Percentiles rank a stretch among this genome's conserved stretches.
Conservation (phyloP, 1,284 basidiomycete genomes). For the Ceratobasidium sp. region DNA sequence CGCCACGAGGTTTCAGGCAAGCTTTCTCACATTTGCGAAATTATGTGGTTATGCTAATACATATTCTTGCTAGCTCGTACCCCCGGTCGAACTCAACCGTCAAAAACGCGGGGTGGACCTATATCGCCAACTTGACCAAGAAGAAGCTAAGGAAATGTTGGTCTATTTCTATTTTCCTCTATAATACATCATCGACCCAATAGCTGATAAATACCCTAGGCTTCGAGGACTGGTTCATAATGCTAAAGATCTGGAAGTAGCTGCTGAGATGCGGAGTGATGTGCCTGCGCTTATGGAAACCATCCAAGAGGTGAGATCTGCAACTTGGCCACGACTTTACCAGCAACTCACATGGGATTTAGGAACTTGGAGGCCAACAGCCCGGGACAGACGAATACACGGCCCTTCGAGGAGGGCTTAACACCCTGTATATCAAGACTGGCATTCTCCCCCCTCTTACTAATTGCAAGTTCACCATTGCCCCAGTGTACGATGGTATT, state of each 20-base stretch:
- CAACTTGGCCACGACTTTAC: background rate
- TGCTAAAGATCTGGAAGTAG: slow-evolving; percentile 14
- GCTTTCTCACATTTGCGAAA: background rate
- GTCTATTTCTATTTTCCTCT: background rate
- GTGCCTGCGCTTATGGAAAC: slow-evolving; percentile 16
- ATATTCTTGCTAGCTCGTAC: slow-evolving; percentile 2
- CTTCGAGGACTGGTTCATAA: slow-evolving; percentile 4
- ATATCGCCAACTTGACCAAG: slow-evolving; percentile 10
- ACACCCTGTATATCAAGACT: slow-evolving; percentile 22
- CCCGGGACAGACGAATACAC: slow-evolving; percentile 15
- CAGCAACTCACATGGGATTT: background rate
- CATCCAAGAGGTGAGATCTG: slow-evolving; percentile 16
- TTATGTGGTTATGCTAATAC: background rate
- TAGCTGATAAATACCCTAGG: slow-evolving; percentile 1
- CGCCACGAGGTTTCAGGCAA: slow-evolving; percentile 3
- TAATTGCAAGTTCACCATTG: background rate
- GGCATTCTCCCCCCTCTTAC: slow-evolving; percentile 3
- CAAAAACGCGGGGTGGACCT: slow-evolving; percentile 9
- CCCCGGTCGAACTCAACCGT: slow-evolving; percentile 12
- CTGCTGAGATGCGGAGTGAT: slow-evolving; percentile 24
- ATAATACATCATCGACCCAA: too few species aligned
- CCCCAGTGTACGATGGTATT: background rate
- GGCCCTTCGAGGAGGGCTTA: slow-evolving; percentile 31
- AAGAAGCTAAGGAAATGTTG: slow-evolving; percentile 20
- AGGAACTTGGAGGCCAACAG: slow-evolving; percentile 27